These are phyloP conservation scores for Aurantiochytrium sp. DNA, from an alignment of 108 stramenopile genomes.

Conservation along the genomic window DNA sequence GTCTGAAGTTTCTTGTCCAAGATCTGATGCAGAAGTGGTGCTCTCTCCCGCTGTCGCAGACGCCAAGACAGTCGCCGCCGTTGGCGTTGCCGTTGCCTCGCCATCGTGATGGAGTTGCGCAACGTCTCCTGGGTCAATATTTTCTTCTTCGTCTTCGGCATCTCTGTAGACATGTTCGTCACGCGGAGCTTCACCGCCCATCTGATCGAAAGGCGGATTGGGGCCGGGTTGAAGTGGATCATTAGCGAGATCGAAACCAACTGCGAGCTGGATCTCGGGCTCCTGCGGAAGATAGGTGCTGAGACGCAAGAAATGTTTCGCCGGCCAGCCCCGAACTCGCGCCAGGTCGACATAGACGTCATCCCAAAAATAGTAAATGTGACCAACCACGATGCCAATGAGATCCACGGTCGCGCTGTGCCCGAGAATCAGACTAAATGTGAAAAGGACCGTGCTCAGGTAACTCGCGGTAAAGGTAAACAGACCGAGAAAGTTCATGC, in stretches of 20 bases:
- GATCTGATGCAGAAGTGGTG: no score
- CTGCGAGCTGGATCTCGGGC: not conserved
- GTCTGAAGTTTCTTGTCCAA: no score
- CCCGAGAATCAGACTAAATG: constrained; percentile 72
- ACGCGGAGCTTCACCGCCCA: not conserved
- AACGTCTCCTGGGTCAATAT: no score
- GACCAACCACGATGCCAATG: constrained; percentile 91
- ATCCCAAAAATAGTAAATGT: constrained; percentile 91
- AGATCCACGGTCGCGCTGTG: constrained; percentile 68
- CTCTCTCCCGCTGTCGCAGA: no score
- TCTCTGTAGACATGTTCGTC: not conserved
- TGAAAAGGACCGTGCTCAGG: constrained; percentile 90
- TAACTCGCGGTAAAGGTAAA: constrained; percentile 89
- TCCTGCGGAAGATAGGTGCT: constrained; percentile 18
- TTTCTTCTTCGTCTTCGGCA: no score
- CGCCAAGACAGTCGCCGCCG: no score
- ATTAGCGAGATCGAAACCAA: not conserved
- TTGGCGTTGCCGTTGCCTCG: no score
- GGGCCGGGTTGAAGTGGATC: not conserved
- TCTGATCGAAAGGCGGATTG: not conserved
- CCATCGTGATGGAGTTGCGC: no score
- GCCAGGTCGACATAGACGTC: constrained; percentile 89
- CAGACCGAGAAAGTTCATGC: constrained; percentile 84
- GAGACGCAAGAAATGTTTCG: constrained; percentile 5
- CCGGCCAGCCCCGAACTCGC: constrained; percentile 73